These are phyloP conservation scores for Ceratobasidium sp. DNA, from an alignment of 1,284 basidiomycete genomes.

Conservation along the genomic window DNA sequence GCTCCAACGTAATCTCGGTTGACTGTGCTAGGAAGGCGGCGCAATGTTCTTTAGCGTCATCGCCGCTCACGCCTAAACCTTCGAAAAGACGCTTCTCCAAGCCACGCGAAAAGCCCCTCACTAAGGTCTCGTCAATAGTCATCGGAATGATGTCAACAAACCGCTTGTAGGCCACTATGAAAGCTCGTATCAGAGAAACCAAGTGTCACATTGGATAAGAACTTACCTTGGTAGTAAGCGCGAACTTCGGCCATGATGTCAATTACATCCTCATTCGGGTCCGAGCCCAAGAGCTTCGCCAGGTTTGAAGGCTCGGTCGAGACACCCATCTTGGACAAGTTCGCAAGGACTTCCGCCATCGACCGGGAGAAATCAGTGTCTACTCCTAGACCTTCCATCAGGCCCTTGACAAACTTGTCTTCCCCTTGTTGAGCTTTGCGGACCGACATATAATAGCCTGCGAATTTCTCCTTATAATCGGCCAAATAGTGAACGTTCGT, in stretches of 20 bases:
- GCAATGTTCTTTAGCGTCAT: conserved; percentile 32
- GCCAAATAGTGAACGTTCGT: conserved; percentile 50
- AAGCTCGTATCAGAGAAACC: no score
- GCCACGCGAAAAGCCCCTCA: conserved; percentile 25
- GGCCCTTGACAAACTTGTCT: conserved; percentile 22
- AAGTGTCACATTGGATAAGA: neutral
- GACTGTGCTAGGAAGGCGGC: conserved; percentile 15
- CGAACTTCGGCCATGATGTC: conserved; percentile 63
- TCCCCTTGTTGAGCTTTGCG: conserved; percentile 10
- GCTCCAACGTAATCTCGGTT: conserved; percentile 21
- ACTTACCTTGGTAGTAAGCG: conserved; percentile 60
- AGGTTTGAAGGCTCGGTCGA: conserved; percentile 55
- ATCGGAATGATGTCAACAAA: conserved; percentile 23
- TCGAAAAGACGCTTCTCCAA: conserved; percentile 27
- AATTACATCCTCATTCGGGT: conserved; percentile 62
- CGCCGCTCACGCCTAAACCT: conserved; percentile 23
- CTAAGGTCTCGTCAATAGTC: conserved; percentile 19
- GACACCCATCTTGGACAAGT: conserved; percentile 55
- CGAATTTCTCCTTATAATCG: conserved; percentile 52
- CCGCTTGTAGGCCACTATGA: conserved; percentile 29
- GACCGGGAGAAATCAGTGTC: conserved; percentile 35
- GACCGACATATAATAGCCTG: conserved; percentile 20
- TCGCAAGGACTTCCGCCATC: conserved; percentile 50
- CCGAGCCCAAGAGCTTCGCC: conserved; percentile 55
- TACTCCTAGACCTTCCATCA: neutral